Evolutionary conservation across 2,329 filamentous ascomycete species (phyloP), one percentile per base, ranked within the genome.

Genomic region (Fusarium metavorans): DNA sequence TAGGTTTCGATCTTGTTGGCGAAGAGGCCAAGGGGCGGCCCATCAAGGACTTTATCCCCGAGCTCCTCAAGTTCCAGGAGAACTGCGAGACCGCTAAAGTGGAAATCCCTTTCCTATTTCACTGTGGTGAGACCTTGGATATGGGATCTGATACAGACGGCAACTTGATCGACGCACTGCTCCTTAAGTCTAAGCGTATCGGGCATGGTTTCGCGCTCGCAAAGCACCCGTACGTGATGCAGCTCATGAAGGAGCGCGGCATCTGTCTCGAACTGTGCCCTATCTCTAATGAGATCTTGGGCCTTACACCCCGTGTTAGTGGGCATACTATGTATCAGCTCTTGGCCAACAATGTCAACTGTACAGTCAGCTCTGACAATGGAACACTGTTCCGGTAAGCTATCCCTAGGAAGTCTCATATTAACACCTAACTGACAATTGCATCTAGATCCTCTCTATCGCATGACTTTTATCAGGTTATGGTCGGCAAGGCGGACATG

Each of bases 201-300:
- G 93, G 93, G 0, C 93, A 95, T 77, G 93, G 93, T 1, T 94
- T 92, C 75, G 90, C 93, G 0, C 83, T 95, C 5, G 85, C 92
- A 16, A 88, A 90, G 66, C 93, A 94, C 78, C 91, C 91, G 0
- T 83, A 89, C 41, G 83, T 94, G n/a, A 89, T 94, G 82, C 84
- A 91, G 72, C 83, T 88, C 59, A 93, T 94, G 88, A 91, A 89
- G 81, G 82, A 86, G 67, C 84, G 85, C n/a, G 85, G 87, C 11
- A 88, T 95, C 37, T 94, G 92, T 74, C 85, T 95, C n/a, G 93
- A 95, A 83, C 84, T 93, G 2, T 95, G 93, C 75, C 93, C 93
- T 0, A 94, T 94, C 59, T 94, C 92, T 1, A 95, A 95, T 78
- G 93, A 95, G 84, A 85, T 95, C 0, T 83, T 95, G 20, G 92